phyloP scores from a whole-genome alignment of 164 flowering plant genomes.

The Sedum album region DNA sequence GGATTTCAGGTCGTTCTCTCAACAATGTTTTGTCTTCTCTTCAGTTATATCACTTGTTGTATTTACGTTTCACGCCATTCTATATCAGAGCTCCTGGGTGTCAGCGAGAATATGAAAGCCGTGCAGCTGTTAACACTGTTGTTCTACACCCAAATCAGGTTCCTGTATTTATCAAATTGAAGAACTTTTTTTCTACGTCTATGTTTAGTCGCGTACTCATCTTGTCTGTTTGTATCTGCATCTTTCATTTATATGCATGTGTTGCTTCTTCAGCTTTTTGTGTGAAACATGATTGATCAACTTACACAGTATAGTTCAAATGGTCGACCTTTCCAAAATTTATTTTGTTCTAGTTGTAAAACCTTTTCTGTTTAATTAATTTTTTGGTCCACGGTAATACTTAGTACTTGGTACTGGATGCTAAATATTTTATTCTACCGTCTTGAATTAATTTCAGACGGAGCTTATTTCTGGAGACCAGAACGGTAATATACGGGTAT shows the following conservation, averaged over 20 bases:
- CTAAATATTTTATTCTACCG: background rate
- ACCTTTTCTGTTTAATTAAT: too few relatives aligned
- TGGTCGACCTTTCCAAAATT: too few relatives aligned
- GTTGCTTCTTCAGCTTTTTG: background rate
- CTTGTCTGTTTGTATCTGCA: too few relatives aligned
- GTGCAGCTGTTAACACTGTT: conserved; percentile 98
- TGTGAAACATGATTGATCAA: background rate
- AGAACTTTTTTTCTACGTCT: background rate
- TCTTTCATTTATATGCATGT: too few relatives aligned
- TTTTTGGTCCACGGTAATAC: background rate
- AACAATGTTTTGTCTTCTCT: background rate
- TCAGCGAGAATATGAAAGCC: conserved; percentile 98
- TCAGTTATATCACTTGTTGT: background rate
- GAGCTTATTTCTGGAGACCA: conserved; percentile 99
- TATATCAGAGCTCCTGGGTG: conserved; percentile 85
- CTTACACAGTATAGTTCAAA: too few relatives aligned
- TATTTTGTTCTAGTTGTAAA: too few relatives aligned
- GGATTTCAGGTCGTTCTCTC: conserved; percentile 70
- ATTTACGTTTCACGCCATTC: background rate
- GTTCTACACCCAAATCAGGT: conserved; percentile 99
- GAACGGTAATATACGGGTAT: conserved; percentile 96
- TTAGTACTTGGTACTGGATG: background rate
- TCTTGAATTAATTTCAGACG: conserved; percentile 40
- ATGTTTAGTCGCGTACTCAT: too few relatives aligned
- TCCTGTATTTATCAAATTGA: background rate